Percentiles rank a stretch among this genome's conserved stretches.
Conservation (phyloP, 2,329 filamentous ascomycete species). For the Phoma sp. region DNA sequence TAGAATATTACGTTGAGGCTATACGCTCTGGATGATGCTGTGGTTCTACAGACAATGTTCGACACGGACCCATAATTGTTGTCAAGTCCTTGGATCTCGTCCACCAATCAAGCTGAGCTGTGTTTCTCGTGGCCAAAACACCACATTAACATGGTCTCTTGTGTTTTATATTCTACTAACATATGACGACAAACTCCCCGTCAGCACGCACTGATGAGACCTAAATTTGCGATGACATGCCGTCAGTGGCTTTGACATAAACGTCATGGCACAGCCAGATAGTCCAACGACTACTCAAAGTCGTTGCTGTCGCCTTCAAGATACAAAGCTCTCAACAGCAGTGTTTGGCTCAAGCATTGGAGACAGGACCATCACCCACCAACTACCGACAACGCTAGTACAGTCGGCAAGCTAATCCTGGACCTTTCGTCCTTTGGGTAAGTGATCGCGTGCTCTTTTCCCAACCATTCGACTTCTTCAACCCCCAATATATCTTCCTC, state of each 20-base stretch:
- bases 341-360: too few species aligned
- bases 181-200: not conserved
- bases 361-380: too few species aligned
- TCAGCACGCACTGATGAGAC: not conserved
- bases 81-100: not conserved
- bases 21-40: not conserved
- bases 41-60: not conserved
- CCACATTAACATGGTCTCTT: not conserved
- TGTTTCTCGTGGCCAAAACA: constrained; percentile 1
- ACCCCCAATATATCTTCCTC: not conserved
- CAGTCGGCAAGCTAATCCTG: too few species aligned
- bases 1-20: not conserved
- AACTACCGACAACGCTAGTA: too few species aligned
- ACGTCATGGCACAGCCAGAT: not conserved
- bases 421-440: not conserved
- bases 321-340: too few species aligned
- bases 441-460: not conserved
- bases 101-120: not conserved
- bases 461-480: not conserved
- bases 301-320: too few species aligned
- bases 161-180: not conserved
- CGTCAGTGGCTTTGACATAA: not conserved
- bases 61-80: too few species aligned
- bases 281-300: too few species aligned
- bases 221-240: not conserved